Evolutionary conservation across 1,139 yeast species (phyloP), one percentile per base, ranked within the genome.

Genomic region (Zygosaccharomyces pseudobailii): DNA sequence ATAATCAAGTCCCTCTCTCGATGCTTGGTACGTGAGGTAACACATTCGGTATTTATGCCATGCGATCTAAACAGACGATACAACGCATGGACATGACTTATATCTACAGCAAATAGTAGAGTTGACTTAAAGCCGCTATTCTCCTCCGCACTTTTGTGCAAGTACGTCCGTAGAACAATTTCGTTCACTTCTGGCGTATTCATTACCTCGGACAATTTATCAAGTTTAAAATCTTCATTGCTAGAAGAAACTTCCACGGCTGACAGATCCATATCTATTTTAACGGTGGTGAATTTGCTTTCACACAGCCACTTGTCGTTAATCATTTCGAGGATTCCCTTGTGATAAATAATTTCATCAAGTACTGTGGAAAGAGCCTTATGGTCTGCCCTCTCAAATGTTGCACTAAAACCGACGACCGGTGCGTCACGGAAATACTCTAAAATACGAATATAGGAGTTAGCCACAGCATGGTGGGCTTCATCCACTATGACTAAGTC

Each of bases 381-480:
- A 1, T 79, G 81, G 63, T 90, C 97, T 25, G 78, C 76, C 48
- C 98, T 67, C 41, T 70, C 73, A 53, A 83, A 62, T 0, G 98
- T 90, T 0, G 97, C 97, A 6, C 96, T 84, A 58, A 92, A 87
- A 1, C 97, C 97, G 19, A 88, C 71, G 0, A 88, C 80, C 6
- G 80, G 75, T 0, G 82, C 61, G 2, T 87, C 86, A 0, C 73
- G 71, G 58, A 90, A 82, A 56, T 86, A 74, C 4, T 71, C 63
- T 45, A 88, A 66, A 1, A 89, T 73, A 36, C 74, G 73, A 13
- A 69, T 40, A 72, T 92, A 92, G 0, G 90, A 74, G 10, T 66
- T 60, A 0, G 96, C 92, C 0, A 87, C 85, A 0, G 96, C 84
- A 67, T 90, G 97, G 59, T 90, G 98, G 42, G 96, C 95, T 63